These are phyloP conservation scores for Larix kaempferi DNA, from an alignment of 75 land plant genomes.

Conservation along the genomic window DNA sequence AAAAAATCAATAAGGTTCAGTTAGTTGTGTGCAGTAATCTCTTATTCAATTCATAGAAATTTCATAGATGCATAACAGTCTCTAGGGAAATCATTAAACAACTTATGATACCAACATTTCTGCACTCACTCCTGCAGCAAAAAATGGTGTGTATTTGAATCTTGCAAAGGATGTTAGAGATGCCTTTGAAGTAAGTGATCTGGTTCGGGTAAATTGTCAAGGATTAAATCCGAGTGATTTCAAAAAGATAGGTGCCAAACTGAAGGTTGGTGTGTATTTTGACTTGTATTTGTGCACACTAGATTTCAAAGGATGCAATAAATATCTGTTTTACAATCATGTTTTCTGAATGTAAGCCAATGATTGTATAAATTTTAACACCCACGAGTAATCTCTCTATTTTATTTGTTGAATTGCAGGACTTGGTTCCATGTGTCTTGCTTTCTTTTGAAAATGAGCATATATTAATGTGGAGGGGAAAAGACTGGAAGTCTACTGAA, in stretches of 20 bases:
- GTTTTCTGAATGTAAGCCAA: background rate
- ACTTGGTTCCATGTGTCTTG: constrained; percentile 87
- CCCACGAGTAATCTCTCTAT: background rate
- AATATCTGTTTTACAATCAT: background rate
- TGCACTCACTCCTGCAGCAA: constrained; percentile 13
- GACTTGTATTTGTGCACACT: background rate
- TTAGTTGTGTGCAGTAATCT: background rate
- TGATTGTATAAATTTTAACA: background rate
- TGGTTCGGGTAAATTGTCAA: constrained; percentile 22
- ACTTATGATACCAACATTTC: background rate
- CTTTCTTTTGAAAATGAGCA: constrained; percentile 90
- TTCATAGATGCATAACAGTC: background rate
- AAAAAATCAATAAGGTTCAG: background rate
- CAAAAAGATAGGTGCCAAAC: constrained; percentile 29
- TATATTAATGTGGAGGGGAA: constrained; percentile 95
- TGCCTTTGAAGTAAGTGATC: constrained; percentile 25
- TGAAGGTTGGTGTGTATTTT: constrained; percentile 17
- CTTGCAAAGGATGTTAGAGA: constrained; percentile 24
- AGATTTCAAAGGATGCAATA: background rate
- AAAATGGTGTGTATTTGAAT: constrained; percentile 23
- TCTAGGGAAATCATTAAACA: background rate
- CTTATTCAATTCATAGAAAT: background rate
- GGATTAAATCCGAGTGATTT: constrained; percentile 18
- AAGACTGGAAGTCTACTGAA: constrained; percentile 56
- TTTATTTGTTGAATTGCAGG: constrained; percentile 43